Base-by-base conservation (phyloP, 768 basidiomycete species). In the Tricholoma terreum region DNA sequence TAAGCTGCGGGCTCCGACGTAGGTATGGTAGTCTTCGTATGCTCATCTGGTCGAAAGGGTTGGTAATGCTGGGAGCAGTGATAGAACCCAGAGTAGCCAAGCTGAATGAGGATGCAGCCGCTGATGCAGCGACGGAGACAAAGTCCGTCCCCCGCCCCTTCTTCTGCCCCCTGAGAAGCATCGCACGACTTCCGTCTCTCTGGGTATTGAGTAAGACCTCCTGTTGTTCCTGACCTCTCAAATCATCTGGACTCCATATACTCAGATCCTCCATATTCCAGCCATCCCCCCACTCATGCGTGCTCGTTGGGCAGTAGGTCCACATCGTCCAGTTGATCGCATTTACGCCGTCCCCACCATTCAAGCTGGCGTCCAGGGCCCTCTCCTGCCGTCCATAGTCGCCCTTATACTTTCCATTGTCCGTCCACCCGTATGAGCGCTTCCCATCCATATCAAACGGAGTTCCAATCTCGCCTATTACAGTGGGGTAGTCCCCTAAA, bases 191-290 rank as follows among this genome's bases (percentile, higher is more conserved):
- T 40, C 73, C 40, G 48, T 64, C 69, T 49, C 61, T 36, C 50
- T 64, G 33, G 51, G 49, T 40, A 60, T 63, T 60, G 34, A 62
- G 63, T 27, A 70, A 21, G 30, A n/a, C 19, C 21, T 70, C 69
- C 30, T 57, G 45, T n/a, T 64, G 61, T 36, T 63, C 61, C 43
- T 65, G 43, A 40, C 63, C 50, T 51, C 65, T 63, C 58, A 85
- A 59, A 68, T 98, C 94, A 61, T 94, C 91, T 3, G 71, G 62
- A 63, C 87, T 88, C 91, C 91, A 98, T 12, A 98, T 60, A 61
- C 90, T 93, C 57, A 98, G 70, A 73, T 98, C 96, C 74, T 99
- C 96, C 73, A 91, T 84, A 69, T 98, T 95, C 96, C 95, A 99
- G 1, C 87, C 87, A 72, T 99, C 96, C 12, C 96, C 94, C 92